These are phyloP conservation scores for Kalanchoe fedtschenkoi DNA, from an alignment of 164 flowering plant species.

Conservation along the genomic window DNA sequence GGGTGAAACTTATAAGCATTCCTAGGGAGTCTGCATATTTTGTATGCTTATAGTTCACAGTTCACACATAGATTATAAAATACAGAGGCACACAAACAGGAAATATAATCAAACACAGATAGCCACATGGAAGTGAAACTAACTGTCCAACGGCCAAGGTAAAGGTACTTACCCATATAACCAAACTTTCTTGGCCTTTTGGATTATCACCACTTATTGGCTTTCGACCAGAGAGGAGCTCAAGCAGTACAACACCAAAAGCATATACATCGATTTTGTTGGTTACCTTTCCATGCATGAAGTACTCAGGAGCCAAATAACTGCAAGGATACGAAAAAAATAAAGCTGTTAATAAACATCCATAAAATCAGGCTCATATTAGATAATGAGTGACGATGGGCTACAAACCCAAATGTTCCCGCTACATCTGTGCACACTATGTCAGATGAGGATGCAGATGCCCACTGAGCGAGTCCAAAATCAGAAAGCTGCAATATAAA, in stretches of 20 bases:
- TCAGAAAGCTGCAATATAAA: conserved; percentile 39
- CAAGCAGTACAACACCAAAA: conserved; percentile 57
- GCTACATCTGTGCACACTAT: conserved; percentile 35
- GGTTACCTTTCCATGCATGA: conserved; percentile 59
- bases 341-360: no score
- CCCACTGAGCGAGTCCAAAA: conserved; percentile 54
- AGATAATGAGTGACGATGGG: conserved; percentile 36
- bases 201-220: conserved; percentile 36
- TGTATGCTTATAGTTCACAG: background rate
- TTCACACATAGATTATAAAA: background rate
- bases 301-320: conserved; percentile 65
- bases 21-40: background rate
- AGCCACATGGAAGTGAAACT: background rate
- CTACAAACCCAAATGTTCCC: conserved; percentile 59
- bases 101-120: background rate
- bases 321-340: conserved; percentile 23
- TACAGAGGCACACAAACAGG: background rate
- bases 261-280: conserved; percentile 63
- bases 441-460: conserved; percentile 20
- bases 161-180: conserved; percentile 53
- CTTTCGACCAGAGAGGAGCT: conserved; percentile 56
- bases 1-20: no score
- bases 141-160: background rate
- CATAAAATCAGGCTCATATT: background rate
- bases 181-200: conserved; percentile 57